These are phyloP conservation scores for Stipa capillata DNA, from an alignment of 176 grass and related monocot species.

Conservation along the genomic window DNA sequence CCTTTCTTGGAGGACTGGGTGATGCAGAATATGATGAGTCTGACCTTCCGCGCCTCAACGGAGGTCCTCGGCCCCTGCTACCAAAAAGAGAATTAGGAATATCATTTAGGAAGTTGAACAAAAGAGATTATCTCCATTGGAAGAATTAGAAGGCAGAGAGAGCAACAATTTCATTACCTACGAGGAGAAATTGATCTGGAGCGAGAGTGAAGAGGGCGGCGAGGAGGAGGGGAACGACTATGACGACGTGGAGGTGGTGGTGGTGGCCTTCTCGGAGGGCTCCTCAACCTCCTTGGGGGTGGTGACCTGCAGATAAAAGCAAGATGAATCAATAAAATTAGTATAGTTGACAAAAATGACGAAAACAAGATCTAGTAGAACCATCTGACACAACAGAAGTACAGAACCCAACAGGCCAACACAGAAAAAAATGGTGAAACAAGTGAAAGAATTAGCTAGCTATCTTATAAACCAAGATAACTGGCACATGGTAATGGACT, in stretches of 20 bases:
- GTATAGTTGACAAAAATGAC: background rate
- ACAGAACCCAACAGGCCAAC: background rate
- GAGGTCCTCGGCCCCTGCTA: conserved; percentile 59
- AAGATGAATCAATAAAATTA: background rate
- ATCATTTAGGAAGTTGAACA: no score
- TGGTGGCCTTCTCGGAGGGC: conserved; percentile 75
- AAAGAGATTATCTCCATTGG: background rate
- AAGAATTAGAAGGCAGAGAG: background rate
- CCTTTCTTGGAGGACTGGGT: conserved; percentile 60
- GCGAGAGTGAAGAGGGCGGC: conserved; percentile 48
- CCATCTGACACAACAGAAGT: background rate
- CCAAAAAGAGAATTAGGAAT: background rate
- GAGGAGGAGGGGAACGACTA: conserved; percentile 66
- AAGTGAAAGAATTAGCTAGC: background rate
- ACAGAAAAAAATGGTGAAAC: background rate
- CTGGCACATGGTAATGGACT: background rate
- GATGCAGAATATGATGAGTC: conserved; percentile 71
- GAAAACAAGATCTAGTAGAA: background rate
- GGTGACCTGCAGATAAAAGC: conserved; percentile 41
- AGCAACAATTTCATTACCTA: conserved; percentile 41
- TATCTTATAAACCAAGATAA: background rate
- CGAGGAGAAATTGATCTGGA: conserved; percentile 81
- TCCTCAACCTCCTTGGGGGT: conserved; percentile 73
- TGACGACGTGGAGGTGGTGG: conserved; percentile 57
- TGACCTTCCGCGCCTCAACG: conserved; percentile 74